Conservation (phyloP, 2,329 filamentous ascomycete species). For the Trichoderma aggressivum region DNA sequence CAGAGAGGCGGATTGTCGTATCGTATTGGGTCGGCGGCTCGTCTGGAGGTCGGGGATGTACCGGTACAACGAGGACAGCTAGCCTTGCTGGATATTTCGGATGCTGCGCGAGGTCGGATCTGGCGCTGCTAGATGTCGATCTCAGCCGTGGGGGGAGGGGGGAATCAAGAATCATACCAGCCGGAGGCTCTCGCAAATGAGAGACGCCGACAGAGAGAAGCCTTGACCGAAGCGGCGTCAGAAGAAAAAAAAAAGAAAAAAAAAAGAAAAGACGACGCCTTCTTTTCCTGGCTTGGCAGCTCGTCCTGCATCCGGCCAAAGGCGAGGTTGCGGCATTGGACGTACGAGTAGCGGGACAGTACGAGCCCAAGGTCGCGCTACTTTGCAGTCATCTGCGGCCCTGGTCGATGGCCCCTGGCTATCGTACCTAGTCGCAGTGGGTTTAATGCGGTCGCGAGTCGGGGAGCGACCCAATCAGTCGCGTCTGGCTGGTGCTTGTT, state of each 20-base stretch:
- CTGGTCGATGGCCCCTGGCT: constrained; percentile 12
- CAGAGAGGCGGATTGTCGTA: neutral
- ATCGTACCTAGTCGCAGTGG: constrained; percentile 10
- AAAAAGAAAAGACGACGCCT: neutral
- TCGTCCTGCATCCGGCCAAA: constrained; percentile 16
- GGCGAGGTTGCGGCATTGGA: constrained; percentile 1
- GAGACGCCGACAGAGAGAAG: neutral
- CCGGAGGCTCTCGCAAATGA: neutral
- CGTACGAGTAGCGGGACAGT: neutral
- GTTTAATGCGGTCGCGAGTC: constrained; percentile 16
- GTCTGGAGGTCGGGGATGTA: neutral
- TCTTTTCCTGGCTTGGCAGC: constrained; percentile 5
- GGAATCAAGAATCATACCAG: neutral
- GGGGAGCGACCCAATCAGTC: constrained; percentile 28
- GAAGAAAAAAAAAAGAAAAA: neutral
- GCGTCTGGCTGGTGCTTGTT: constrained; percentile 17
- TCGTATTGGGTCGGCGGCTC: neutral
- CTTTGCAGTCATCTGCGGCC: constrained; percentile 17
- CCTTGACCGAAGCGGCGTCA: neutral
- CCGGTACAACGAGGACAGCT: neutral
- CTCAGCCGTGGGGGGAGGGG: neutral
- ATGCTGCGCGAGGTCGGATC: constrained; percentile 14
- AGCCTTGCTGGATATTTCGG: neutral
- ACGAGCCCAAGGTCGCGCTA: constrained; percentile 12
- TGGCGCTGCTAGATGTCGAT: constrained; percentile 14